phyloP scores from a whole-genome alignment of 148 eudicot species.

The Gaultheria prostrata region DNA sequence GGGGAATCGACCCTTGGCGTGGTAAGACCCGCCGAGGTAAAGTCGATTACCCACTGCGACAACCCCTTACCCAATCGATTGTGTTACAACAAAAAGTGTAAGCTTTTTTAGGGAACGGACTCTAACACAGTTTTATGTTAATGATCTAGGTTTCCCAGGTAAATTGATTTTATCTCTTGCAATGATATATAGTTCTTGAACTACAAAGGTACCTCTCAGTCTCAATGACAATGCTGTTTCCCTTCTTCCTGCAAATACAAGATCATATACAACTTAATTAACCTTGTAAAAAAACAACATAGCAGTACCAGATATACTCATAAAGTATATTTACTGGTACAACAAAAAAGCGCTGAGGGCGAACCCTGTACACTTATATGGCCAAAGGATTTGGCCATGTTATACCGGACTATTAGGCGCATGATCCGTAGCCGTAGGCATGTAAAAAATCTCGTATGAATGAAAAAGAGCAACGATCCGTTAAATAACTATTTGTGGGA shows the following conservation, averaged over 20 bases:
- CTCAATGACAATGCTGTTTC: constrained; percentile 39
- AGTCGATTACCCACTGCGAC: too few relatives aligned
- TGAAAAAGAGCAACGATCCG: neutral
- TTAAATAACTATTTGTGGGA: neutral
- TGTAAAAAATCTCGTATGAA: too few relatives aligned
- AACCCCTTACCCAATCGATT: neutral
- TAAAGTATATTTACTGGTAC: too few relatives aligned
- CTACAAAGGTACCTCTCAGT: constrained; percentile 30
- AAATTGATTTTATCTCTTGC: neutral
- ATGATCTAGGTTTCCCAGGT: neutral
- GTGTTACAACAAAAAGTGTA: neutral
- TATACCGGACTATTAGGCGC: too few relatives aligned
- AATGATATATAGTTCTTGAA: neutral
- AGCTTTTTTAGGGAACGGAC: neutral
- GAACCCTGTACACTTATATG: too few relatives aligned
- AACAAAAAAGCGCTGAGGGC: too few relatives aligned
- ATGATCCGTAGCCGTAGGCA: too few relatives aligned
- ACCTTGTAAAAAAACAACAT: neutral
- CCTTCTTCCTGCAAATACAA: constrained; percentile 54
- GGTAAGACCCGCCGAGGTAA: too few relatives aligned
- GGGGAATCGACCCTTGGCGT: too few relatives aligned
- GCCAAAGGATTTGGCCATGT: too few relatives aligned
- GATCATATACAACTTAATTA: neutral
- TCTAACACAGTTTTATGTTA: neutral
- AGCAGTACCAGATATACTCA: neutral